Conservation (phyloP, 2,329 filamentous ascomycete species). For the Claviceps monticola region DNA sequence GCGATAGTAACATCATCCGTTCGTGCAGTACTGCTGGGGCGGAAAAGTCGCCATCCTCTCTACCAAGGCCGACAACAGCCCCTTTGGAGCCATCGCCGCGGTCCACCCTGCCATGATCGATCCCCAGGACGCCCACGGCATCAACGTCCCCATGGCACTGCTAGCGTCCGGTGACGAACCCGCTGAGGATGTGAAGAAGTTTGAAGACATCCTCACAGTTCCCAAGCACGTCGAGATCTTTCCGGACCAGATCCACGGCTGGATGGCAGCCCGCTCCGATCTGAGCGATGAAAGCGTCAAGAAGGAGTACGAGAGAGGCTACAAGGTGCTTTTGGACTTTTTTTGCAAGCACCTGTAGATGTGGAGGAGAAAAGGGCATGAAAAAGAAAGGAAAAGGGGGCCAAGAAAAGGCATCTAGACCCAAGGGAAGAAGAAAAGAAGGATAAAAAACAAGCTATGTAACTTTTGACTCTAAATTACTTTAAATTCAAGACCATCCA, state of each 20-base stretch:
- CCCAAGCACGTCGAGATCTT: constrained; percentile 53
- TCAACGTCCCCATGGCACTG: constrained; percentile 47
- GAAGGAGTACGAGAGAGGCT: constrained; percentile 49
- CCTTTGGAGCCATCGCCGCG: constrained; percentile 39
- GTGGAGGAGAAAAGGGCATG: not conserved
- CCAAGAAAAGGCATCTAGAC: not conserved
- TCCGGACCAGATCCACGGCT: constrained; percentile 53
- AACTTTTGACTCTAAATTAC: too few relatives aligned
- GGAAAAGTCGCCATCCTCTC: constrained; percentile 48
- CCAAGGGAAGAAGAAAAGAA: not conserved
- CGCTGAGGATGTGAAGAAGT: constrained; percentile 39
- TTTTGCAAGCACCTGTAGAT: constrained; percentile 35
- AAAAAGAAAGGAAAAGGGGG: not conserved
- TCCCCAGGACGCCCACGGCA: constrained; percentile 40
- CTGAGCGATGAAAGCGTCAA: constrained; percentile 42
- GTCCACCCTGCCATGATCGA: constrained; percentile 52
- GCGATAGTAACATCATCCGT: not conserved
- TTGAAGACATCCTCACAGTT: constrained; percentile 36
- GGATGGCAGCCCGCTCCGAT: constrained; percentile 56
- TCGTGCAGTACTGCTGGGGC: constrained; percentile 51
- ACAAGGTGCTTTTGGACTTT: constrained; percentile 44
- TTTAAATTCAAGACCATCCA: too few relatives aligned
- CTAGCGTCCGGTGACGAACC: constrained; percentile 54
- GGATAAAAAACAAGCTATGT: too few relatives aligned
- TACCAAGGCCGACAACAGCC: constrained; percentile 34